Percentiles rank a stretch among this genome's conserved stretches.
These are phyloP conservation scores for Dioscorea cayenensis DNA, from an alignment of 116 monocot genomes.

Conservation along the genomic window DNA sequence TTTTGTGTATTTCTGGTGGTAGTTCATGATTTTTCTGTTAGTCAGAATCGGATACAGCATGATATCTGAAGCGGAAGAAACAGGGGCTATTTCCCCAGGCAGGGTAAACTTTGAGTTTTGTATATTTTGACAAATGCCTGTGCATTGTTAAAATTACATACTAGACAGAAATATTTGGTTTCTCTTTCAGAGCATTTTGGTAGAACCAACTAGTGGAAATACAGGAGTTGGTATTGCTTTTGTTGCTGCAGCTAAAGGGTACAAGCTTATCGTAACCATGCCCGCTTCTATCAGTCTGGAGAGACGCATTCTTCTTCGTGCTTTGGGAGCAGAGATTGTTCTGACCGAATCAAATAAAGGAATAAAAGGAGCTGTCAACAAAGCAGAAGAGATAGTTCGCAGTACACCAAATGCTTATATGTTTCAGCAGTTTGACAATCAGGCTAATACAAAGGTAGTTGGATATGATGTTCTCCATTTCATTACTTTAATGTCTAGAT, in stretches of 20 bases:
- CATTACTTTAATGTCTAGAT: too few relatives aligned
- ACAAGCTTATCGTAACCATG: slow-evolving; percentile 80
- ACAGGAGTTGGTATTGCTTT: slow-evolving; percentile 85
- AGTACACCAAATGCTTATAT: slow-evolving; percentile 72
- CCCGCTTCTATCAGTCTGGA: slow-evolving; percentile 85
- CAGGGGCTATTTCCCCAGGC: slow-evolving; percentile 60
- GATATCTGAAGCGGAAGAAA: slow-evolving; percentile 91
- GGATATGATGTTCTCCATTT: neutral
- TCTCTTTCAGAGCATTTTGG: slow-evolving; percentile 53
- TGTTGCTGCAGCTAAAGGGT: slow-evolving; percentile 85
- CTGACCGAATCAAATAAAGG: slow-evolving; percentile 85
- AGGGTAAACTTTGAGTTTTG: slow-evolving; percentile 26
- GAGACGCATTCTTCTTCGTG: slow-evolving; percentile 69
- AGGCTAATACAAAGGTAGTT: slow-evolving; percentile 71
- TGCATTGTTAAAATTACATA: neutral
- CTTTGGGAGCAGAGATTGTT: slow-evolving; percentile 84
- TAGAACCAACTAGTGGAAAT: slow-evolving; percentile 91
- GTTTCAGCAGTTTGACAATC: slow-evolving; percentile 94
- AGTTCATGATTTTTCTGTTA: neutral
- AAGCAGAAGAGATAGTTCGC: slow-evolving; percentile 67
- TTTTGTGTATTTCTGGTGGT: neutral
- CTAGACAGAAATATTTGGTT: neutral
- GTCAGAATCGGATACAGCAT: slow-evolving; percentile 88
- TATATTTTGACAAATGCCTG: neutral
- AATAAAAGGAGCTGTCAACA: slow-evolving; percentile 78